Evolutionary conservation across 352 stramenopile species (phyloP).

Genomic region (Pseudoperonospora humuli): DNA sequence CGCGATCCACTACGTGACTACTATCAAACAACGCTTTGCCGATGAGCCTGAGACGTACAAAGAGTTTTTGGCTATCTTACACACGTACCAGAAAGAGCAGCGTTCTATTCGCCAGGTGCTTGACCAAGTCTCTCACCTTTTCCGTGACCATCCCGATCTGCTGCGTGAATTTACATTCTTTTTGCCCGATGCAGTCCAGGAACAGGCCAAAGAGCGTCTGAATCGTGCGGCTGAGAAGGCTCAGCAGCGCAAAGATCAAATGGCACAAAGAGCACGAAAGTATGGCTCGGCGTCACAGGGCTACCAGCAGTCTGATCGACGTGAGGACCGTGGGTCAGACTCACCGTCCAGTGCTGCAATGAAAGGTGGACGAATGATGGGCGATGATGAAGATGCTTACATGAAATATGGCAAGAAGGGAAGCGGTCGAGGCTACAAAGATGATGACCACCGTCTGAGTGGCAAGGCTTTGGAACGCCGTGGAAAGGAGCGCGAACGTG

Average conservation of each 20-base stretch:
- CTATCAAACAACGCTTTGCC: slow-evolving; percentile 98
- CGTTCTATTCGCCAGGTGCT: slow-evolving; percentile 95
- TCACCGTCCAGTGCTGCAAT: slow-evolving; percentile 48
- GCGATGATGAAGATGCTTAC: slow-evolving; percentile 36
- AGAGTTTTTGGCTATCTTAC: slow-evolving; percentile 98
- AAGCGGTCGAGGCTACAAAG: slow-evolving; percentile 39
- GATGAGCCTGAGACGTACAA: slow-evolving; percentile 98
- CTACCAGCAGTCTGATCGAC: slow-evolving; percentile 33
- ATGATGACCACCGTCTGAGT: slow-evolving; percentile 42
- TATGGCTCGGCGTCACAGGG: slow-evolving; percentile 23
- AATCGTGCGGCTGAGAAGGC: slow-evolving; percentile 93
- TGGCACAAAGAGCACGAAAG: slow-evolving; percentile 46
- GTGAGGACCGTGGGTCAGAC: slow-evolving; percentile 40
- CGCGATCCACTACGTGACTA: slow-evolving; percentile 98
- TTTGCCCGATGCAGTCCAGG: slow-evolving; percentile 97
- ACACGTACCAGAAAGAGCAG: slow-evolving; percentile 99
- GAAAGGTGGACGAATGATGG: slow-evolving; percentile 35
- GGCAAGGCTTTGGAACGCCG: slow-evolving; percentile 55
- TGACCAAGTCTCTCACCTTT: slow-evolving; percentile 97
- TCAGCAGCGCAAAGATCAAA: slow-evolving; percentile 79
- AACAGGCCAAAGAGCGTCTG: slow-evolving; percentile 93
- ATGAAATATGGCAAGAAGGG: slow-evolving; percentile 40
- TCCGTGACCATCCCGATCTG: slow-evolving; percentile 98
- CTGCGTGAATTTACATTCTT: slow-evolving; percentile 99
- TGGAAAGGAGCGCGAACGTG: slow-evolving; percentile 72